These are phyloP conservation scores for Erysimum cheiranthoides DNA, from an alignment of 345 rosid species.

Conservation along the genomic window DNA sequence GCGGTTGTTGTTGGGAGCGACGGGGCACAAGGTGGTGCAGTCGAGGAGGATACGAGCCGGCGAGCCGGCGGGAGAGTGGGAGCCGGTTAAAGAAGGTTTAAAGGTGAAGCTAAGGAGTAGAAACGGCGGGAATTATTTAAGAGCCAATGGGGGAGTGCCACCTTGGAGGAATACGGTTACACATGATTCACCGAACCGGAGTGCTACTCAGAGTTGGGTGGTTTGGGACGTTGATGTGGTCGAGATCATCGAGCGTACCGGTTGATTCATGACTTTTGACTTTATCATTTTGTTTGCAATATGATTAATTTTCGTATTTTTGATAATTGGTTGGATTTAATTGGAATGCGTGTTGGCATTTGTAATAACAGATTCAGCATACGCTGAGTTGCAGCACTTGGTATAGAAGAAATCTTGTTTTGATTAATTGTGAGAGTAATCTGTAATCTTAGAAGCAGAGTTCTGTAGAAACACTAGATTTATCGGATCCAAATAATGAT, in stretches of 20 bases:
- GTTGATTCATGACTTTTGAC: constrained; percentile 19
- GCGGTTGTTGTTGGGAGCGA: constrained; percentile 71
- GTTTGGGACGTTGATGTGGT: constrained; percentile 75
- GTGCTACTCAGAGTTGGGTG: constrained; percentile 66
- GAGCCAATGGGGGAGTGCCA: constrained; percentile 78
- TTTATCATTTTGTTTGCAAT: constrained; percentile 13
- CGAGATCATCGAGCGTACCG: constrained; percentile 50
- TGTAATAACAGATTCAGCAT: background rate
- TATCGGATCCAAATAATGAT: background rate
- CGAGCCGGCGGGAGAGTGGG: constrained; percentile 78
- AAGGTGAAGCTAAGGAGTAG: constrained; percentile 62
- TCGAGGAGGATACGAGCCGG: constrained; percentile 51
- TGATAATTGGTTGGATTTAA: background rate
- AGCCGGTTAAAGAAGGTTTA: constrained; percentile 62
- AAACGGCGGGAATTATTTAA: constrained; percentile 62
- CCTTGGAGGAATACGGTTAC: constrained; percentile 90
- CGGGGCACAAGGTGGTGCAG: constrained; percentile 78
- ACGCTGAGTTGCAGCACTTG: background rate
- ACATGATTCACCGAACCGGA: constrained; percentile 68
- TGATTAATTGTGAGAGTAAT: background rate
- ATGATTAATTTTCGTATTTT: background rate
- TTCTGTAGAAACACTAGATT: no score
- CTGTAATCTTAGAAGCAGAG: background rate
- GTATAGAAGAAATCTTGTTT: background rate
- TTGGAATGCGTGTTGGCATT: background rate